Evolutionary conservation across 768 basidiomycete species (phyloP), one percentile per base, ranked within the genome.

Genomic region (Tylopilus plumbeoviolaceoides): DNA sequence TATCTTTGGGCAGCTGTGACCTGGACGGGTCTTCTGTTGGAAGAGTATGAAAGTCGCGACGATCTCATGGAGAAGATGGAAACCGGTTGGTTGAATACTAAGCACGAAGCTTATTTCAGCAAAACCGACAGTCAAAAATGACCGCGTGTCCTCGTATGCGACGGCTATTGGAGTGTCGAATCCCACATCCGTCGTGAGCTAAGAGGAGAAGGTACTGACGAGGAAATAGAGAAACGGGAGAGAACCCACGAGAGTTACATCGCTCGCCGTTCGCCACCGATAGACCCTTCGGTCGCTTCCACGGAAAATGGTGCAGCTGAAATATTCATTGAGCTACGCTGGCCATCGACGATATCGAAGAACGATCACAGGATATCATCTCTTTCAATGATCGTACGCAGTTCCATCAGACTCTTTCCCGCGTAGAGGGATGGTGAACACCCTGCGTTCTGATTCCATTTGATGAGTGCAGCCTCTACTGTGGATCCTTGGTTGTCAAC

Each of bases 1-100:
- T 10, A 18, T 9, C 7, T 21, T 42, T 10, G 5, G 27, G 33
- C 14, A 12, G 31, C 4, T 41, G 11, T 38, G 17, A 18, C 43
- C 20, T 1, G 28, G 28, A 12, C 23, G n/a, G 14, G 7, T 27
- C 12, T 15, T 28, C n/a, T 25, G 56, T 35, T 61, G 53, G 27
- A 53, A 58, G 28, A 60, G 30, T 17, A 55, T 31, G 45, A 60
- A 63, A 2, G 61, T 63, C 9, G 28, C 51, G 28, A 63, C 35
- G 20, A 62, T 40, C 31, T 63, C 58, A 15, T 28, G 48, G 20
- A 63, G 44, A 31, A 63, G 42, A 47, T 59, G 61, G 35, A 63
- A 63, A 10, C 61, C 61, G 10, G 50, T 49, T 10, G 55, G 61
- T 11, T 47, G 61, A 27, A 63, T 30, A 18, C 33, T 57, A 5